Conservation (phyloP, 164 flowering plant species). For the Santalum album region DNA sequence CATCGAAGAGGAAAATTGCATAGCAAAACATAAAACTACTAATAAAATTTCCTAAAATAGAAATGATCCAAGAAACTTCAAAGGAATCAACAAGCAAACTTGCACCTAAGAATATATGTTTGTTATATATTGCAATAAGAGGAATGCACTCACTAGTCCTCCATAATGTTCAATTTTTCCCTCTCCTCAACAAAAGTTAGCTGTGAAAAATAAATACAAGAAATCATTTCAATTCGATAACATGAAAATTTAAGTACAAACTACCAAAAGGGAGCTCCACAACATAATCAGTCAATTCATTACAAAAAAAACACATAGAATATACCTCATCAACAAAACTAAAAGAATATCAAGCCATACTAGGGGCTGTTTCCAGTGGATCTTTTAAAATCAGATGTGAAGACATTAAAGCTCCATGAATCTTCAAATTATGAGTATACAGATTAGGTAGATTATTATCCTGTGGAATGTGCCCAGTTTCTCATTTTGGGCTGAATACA, state of each 20-base stretch:
- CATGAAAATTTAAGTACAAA: not conserved
- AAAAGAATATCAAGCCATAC: conserved; percentile 21
- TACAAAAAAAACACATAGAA: too few species aligned
- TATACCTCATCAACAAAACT: too few species aligned
- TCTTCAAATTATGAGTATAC: conserved; percentile 29
- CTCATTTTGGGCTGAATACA: conserved; percentile 43
- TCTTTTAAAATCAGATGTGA: conserved; percentile 86
- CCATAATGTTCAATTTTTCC: conserved; percentile 58
- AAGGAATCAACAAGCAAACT: conserved; percentile 5
- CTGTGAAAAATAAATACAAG: conserved; percentile 26
- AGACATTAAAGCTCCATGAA: conserved; percentile 34
- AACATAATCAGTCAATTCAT: not conserved
- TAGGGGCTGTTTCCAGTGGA: conserved; percentile 72
- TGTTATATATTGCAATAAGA: conserved; percentile 75
- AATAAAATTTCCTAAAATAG: conserved; percentile 1
- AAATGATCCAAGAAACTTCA: not conserved
- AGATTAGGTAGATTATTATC: conserved; percentile 16
- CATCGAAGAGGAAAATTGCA: not conserved
- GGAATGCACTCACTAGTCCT: conserved; percentile 76
- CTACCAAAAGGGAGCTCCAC: not conserved
- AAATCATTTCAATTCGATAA: not conserved
- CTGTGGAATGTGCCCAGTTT: conserved; percentile 49
- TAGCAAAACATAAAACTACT: not conserved
- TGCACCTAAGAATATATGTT: conserved; percentile 66
- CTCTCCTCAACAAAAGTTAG: conserved; percentile 62